Base-by-base conservation (phyloP, 2,329 filamentous ascomycete genomes). In the Paecilomyces niveus region DNA sequence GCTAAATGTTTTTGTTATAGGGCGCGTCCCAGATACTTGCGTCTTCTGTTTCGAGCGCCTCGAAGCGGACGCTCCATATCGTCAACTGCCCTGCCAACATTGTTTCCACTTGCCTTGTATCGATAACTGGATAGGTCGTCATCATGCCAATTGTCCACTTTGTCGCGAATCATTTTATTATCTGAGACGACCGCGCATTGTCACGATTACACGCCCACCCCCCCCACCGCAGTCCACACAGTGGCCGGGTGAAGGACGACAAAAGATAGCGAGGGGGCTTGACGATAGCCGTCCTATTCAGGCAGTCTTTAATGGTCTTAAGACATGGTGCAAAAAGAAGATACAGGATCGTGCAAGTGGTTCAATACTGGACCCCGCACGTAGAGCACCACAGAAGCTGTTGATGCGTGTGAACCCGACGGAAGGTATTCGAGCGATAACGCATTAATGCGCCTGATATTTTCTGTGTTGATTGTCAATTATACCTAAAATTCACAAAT, bases 11-110 rank as follows among this genome's bases (percentile, higher is more conserved):
- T 22, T 52, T 32, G 26, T 4, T 15, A 9, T 18, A 57, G 55
- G 45, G 11, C 32, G 13, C 21, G 18, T n/a, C 7, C 55, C 55
- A 29, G 55, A 57, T 18, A 33, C 10, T n/a, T 57, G 55, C 31
- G 31, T 57, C 15, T 57, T 57, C 32, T 53, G 55, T 21, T 21
- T 51, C 9, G 29, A 33, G 45, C 39, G 15, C n/a, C 32, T 57
- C 11, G 50, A 31, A 2, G 32, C 8, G n/a, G 45, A 35, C 9
- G 31, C 49, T 26, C 29, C 55, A 22, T 57, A 51, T 57, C 55
- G 55, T 29, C 55, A 57, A 57, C 49, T 57, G 15, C 50, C 55
- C 39, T 57, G 55, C 11, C 45, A 50, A 3, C 55, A 57, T 29
- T 51, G 49, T 7, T 57, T 57, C 49, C 55, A 57, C 31, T 13